These are phyloP conservation scores for Ulvella scutata DNA, from an alignment of 139 green algal species.

Conservation along the genomic window DNA sequence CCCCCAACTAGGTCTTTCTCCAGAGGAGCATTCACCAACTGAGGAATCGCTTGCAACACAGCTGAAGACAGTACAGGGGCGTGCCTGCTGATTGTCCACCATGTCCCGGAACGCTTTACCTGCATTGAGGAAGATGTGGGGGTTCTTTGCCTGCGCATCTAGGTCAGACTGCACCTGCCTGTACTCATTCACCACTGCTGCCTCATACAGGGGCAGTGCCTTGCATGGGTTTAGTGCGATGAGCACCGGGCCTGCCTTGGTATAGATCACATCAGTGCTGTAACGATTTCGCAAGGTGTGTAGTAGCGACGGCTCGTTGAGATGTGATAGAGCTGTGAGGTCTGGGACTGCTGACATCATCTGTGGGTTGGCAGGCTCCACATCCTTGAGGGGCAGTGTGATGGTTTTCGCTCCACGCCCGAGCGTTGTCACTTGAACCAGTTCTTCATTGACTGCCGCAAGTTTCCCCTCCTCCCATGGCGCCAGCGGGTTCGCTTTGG, in stretches of 20 bases:
- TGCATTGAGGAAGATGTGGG: slow-evolving; percentile 70
- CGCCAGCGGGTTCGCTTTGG: background rate
- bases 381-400: background rate
- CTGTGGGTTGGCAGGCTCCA: slow-evolving; percentile 32
- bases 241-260: slow-evolving; percentile 57
- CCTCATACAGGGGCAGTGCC: slow-evolving; percentile 54
- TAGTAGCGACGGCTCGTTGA: slow-evolving; percentile 81
- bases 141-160: slow-evolving; percentile 9
- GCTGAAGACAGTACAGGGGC: too few relatives aligned
- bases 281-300: slow-evolving; percentile 51
- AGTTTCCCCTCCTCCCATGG: background rate
- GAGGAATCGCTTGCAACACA: too few relatives aligned
- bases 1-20: too few relatives aligned
- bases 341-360: slow-evolving; percentile 44
- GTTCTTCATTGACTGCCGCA: background rate
- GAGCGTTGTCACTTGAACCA: background rate
- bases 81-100: slow-evolving; percentile 21
- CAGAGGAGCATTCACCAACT: too few relatives aligned
- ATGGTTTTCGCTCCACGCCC: background rate
- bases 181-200: slow-evolving; percentile 44
- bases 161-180: slow-evolving; percentile 16
- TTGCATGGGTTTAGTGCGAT: slow-evolving; percentile 83
- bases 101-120: slow-evolving; percentile 64
- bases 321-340: slow-evolving; percentile 63
- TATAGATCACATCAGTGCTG: slow-evolving; percentile 57